phyloP scores from a whole-genome alignment of 2,329 filamentous ascomycete species.

The Thermothelomyces thermophilus region DNA sequence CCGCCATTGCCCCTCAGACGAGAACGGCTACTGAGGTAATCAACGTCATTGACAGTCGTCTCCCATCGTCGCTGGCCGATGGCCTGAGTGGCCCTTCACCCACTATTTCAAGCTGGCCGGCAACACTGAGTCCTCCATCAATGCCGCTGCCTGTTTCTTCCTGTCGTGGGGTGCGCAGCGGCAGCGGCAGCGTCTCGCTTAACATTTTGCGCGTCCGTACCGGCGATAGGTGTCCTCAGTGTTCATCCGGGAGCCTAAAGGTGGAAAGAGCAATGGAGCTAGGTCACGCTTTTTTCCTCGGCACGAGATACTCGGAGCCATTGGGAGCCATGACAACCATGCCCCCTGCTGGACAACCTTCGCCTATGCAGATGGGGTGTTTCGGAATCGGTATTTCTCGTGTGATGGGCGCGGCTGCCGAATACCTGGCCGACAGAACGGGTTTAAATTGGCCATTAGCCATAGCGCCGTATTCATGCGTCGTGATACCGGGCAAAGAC shows the following conservation, averaged over 20 bases:
- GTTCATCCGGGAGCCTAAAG: conserved; percentile 54
- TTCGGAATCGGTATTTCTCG: conserved; percentile 92
- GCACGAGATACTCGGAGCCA: conserved; percentile 76
- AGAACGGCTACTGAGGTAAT: conserved; percentile 25
- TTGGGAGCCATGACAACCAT: conserved; percentile 57
- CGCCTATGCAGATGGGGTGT: conserved; percentile 85
- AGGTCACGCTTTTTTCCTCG: conserved; percentile 91
- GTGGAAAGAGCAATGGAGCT: conserved; percentile 76
- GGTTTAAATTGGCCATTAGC: conserved; percentile 83
- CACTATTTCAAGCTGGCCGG: conserved; percentile 17
- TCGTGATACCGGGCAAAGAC: conserved; percentile 19
- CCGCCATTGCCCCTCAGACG: conserved; percentile 26
- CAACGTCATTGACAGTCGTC: conserved; percentile 34
- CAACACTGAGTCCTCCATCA: not conserved
- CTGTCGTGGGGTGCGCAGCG: not conserved
- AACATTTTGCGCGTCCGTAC: conserved; percentile 59
- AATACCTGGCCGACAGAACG: conserved; percentile 61
- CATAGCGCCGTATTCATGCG: conserved; percentile 65
- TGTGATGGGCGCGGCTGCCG: conserved; percentile 79
- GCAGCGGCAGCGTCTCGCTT: conserved; percentile 37
- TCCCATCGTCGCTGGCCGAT: conserved; percentile 19
- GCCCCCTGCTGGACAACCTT: conserved; percentile 21
- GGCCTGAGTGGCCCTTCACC: not conserved
- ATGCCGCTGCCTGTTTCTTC: not conserved
- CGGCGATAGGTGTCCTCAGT: conserved; percentile 69